These are phyloP conservation scores for Monosporozyma aerobia DNA, from an alignment of 805 yeast genomes.

Conservation along the genomic window DNA sequence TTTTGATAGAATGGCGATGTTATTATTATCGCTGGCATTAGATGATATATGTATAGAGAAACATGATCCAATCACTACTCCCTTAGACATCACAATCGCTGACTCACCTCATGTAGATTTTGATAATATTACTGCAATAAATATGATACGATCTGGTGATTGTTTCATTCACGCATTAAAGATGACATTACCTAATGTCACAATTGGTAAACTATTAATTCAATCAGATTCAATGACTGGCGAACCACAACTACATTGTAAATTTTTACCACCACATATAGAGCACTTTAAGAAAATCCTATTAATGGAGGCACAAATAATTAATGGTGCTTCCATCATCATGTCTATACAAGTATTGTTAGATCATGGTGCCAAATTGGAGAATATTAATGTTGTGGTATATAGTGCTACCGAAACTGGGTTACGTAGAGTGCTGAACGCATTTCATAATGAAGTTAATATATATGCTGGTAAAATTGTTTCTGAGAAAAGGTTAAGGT, in stretches of 20 bases:
- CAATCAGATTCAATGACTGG: conserved; percentile 86
- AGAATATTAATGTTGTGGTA: conserved; percentile 57
- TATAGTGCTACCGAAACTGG: conserved; percentile 77
- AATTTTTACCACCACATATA: conserved; percentile 48
- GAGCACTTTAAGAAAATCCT: conserved; percentile 38
- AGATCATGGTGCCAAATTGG: conserved; percentile 63
- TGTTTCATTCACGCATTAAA: conserved; percentile 76
- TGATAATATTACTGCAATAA: conserved; percentile 59
- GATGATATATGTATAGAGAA: conserved; percentile 40
- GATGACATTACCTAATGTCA: conserved; percentile 66
- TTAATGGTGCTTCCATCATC: conserved; percentile 87
- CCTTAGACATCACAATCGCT: conserved; percentile 27
- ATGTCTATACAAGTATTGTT: conserved; percentile 86
- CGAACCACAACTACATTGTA: conserved; percentile 87
- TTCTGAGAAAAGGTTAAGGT: conserved; percentile 36
- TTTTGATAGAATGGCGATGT: conserved; percentile 72
- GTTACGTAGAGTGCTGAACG: conserved; percentile 58
- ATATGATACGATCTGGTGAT: conserved; percentile 84
- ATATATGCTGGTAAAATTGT: conserved; percentile 64
- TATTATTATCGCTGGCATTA: conserved; percentile 59
- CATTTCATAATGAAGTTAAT: conserved; percentile 55
- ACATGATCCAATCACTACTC: conserved; percentile 34
- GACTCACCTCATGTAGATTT: conserved; percentile 25
- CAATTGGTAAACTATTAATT: conserved; percentile 74
- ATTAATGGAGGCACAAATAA: conserved; percentile 77